These are phyloP conservation scores for Pleurostoma richardsiae DNA, from an alignment of 2,329 filamentous ascomycete species.

Conservation along the genomic window DNA sequence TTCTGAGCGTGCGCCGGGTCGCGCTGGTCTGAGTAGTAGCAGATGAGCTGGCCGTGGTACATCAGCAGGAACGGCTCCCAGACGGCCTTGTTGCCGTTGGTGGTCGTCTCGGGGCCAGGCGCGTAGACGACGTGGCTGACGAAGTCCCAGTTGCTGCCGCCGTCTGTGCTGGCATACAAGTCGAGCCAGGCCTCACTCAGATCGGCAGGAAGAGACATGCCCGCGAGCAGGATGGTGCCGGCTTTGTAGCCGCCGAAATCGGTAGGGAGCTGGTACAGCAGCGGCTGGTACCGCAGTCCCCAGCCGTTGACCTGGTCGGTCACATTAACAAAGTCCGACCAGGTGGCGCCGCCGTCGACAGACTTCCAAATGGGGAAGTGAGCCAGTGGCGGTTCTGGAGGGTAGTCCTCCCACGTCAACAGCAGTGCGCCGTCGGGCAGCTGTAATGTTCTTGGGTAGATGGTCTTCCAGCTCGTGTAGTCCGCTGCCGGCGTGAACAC, in stretches of 20 bases:
- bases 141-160: conserved; percentile 60
- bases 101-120: conserved; percentile 56
- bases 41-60: conserved; percentile 53
- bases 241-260: conserved; percentile 51
- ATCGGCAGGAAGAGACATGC: conserved; percentile 51
- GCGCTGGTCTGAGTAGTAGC: conserved; percentile 70
- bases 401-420: conserved; percentile 53
- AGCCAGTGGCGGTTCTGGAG: conserved; percentile 47
- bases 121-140: conserved; percentile 61
- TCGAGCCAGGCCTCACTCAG: conserved; percentile 63
- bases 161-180: conserved; percentile 60
- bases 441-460: conserved; percentile 38
- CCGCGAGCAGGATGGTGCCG: conserved; percentile 60
- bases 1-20: conserved; percentile 63
- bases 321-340: conserved; percentile 59
- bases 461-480: conserved; percentile 35
- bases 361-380: conserved; percentile 51
- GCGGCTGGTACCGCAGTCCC: conserved; percentile 66
- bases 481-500: conserved; percentile 37
- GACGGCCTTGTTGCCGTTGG: conserved; percentile 62
- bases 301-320: conserved; percentile 59
- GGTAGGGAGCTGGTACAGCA: conserved; percentile 58
- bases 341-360: conserved; percentile 50
- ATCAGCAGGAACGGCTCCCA: conserved; percentile 68
- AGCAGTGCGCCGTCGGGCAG: conserved; percentile 41